Base-by-base conservation (phyloP, 768 basidiomycete genomes). In the Lyophyllum semitale region DNA sequence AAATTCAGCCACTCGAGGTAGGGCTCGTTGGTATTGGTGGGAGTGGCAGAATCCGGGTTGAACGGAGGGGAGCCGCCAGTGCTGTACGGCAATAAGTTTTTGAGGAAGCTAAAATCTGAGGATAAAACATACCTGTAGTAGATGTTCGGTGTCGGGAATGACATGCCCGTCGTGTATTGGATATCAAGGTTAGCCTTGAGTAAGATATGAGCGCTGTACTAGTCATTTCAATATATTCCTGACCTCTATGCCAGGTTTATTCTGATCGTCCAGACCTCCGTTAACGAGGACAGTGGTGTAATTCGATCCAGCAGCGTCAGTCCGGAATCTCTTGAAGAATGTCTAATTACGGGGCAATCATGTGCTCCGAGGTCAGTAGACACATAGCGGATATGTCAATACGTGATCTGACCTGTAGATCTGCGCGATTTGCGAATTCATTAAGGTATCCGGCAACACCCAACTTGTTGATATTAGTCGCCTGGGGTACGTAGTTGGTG, bases 41-140 rank as follows among this genome's bases (percentile, higher is more conserved):
- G 70, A 4, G 76, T 81, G 46, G 64, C 60, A 23, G 66, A 68
- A 67, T 84, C 88, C 38, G 75, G 69, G 18, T 42, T 81, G 79
- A 79, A 88, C 2, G 85, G 85, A 7, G 87, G 85, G 1, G 81
- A 80, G 15, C 86, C 85, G 8, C 82, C 85, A 40, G 86, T 87
- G 63, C 84, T 85, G 59, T n/a, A n/a, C n/a, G n/a, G n/a, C n/a
- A n/a, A n/a, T n/a, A n/a, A n/a, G n/a, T n/a, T n/a, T n/a, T n/a
- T n/a, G n/a, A n/a, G n/a, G n/a, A n/a, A n/a, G n/a, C n/a, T n/a
- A 32, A 53, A n/a, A 59, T 63, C 5, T 53, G 46, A n/a, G 45
- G 15, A 23, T 12, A 30, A 5, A 5, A 51, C 42, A 59, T 61
- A 77, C 79, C 78, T 82, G 69, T 80, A 84, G 62, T 84, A 87